phyloP scores from a whole-genome alignment of 1,139 yeast genomes.

The Meyerozyma athensensis region DNA sequence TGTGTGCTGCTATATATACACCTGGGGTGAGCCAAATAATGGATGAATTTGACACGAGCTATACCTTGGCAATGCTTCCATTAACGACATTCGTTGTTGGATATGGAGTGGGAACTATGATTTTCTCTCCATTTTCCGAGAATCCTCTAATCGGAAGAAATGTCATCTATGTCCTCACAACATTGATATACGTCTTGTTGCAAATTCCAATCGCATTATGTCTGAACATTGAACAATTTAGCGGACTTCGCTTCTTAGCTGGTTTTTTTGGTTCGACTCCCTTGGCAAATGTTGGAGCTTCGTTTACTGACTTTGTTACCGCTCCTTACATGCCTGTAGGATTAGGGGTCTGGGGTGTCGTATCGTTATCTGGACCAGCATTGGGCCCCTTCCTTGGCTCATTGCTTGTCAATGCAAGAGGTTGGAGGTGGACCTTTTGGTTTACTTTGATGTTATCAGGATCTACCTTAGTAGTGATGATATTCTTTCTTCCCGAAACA shows the following conservation, averaged over 20 bases:
- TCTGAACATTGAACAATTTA: constrained; percentile 6
- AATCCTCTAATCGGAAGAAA: constrained; percentile 47
- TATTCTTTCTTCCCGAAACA: constrained; percentile 12
- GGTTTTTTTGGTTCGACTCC: constrained; percentile 5
- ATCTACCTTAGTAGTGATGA: constrained; percentile 7
- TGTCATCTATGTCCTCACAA: constrained; percentile 25
- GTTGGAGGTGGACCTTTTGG: constrained; percentile 15
- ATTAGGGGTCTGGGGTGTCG: constrained; percentile 10
- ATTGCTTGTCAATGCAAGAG: constrained; percentile 7
- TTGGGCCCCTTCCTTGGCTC: constrained; percentile 12
- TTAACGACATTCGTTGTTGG: constrained; percentile 8
- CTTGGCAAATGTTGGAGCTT: constrained; percentile 6
- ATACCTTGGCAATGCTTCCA: constrained; percentile 7
- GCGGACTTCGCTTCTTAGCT: constrained; percentile 5
- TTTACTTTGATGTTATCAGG: constrained; percentile 12
- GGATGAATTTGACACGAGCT: constrained; percentile 5
- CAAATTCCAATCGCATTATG: constrained; percentile 33
- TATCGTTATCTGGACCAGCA: constrained; percentile 11
- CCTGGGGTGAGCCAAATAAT: constrained; percentile 7
- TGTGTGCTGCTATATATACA: constrained; percentile 9
- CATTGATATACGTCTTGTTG: constrained; percentile 26
- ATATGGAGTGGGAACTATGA: constrained; percentile 9
- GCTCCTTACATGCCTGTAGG: constrained; percentile 10
- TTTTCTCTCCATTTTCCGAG: constrained; percentile 7
- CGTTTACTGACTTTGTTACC: not conserved